These are phyloP conservation scores for Stipa capillata DNA, from an alignment of 176 grass and related monocot genomes.

Conservation along the genomic window DNA sequence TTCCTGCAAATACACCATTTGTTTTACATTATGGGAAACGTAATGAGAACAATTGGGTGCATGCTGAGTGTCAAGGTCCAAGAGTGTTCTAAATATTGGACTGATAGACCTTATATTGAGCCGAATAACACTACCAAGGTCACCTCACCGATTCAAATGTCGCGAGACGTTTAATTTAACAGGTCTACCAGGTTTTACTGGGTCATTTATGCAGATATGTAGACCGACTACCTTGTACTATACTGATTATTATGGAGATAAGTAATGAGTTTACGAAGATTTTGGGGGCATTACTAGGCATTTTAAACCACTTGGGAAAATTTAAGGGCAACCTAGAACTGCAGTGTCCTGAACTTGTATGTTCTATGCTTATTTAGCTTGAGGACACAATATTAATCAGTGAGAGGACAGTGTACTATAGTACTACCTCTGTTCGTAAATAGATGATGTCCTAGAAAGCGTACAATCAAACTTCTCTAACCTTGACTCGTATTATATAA, in stretches of 20 bases:
- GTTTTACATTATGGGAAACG: neutral
- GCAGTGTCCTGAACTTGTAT: neutral
- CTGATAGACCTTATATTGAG: neutral
- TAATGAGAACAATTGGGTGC: neutral
- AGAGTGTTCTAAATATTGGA: neutral
- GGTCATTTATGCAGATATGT: too few relatives aligned
- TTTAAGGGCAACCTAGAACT: neutral
- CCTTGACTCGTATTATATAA: neutral
- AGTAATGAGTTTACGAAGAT: neutral
- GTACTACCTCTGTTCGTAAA: neutral
- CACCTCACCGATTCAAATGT: neutral
- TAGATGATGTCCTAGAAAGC: neutral
- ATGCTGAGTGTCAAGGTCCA: neutral
- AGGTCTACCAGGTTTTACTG: neutral
- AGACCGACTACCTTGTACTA: neutral
- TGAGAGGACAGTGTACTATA: neutral
- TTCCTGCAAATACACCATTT: slow-evolving; percentile 44
- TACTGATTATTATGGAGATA: neutral
- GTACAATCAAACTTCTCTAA: neutral
- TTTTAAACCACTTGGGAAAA: neutral
- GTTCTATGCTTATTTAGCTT: neutral
- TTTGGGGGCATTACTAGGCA: neutral
- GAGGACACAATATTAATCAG: neutral
- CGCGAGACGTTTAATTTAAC: neutral
- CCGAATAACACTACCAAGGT: neutral